Percentiles rank a stretch among this genome's conserved stretches.
Evolutionary conservation across 75 land plant genomes (phyloP).

Genomic region (Cupressus sempervirens): DNA sequence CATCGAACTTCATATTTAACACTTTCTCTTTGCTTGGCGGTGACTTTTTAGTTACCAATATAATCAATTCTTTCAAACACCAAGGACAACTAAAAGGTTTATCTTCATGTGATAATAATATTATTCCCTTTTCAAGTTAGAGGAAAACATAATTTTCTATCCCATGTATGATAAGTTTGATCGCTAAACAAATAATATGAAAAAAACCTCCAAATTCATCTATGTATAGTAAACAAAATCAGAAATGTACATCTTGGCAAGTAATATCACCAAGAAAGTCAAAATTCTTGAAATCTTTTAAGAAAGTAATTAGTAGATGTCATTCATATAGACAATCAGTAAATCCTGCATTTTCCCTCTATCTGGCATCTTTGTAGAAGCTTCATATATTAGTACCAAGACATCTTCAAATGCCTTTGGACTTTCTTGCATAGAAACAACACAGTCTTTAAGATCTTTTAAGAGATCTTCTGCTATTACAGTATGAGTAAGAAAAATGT

Average conservation of each 20-base stretch:
- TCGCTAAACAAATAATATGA: background rate
- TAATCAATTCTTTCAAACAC: too few species aligned
- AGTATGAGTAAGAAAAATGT: slow-evolving; percentile 89
- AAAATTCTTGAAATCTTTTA: background rate
- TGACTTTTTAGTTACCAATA: too few species aligned
- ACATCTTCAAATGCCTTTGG: slow-evolving; percentile 85
- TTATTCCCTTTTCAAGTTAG: background rate
- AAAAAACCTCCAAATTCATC: background rate
- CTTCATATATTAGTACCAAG: slow-evolving; percentile 95
- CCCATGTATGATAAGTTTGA: background rate
- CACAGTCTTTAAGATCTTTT: slow-evolving; percentile 61
- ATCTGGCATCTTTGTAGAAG: slow-evolving; percentile 92
- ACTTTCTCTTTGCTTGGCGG: too few species aligned
- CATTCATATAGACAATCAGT: slow-evolving; percentile 82
- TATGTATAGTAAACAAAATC: background rate
- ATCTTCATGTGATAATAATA: too few species aligned
- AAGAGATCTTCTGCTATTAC: slow-evolving; percentile 64
- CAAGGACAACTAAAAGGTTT: too few species aligned
- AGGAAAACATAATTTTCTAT: background rate
- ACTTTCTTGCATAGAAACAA: slow-evolving; percentile 62
- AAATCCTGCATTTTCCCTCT: slow-evolving; percentile 79
- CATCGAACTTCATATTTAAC: too few species aligned
- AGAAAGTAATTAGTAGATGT: slow-evolving; percentile 42
- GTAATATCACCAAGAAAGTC: background rate
- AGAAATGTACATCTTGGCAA: background rate